phyloP scores from a whole-genome alignment of 2,329 filamentous ascomycete species.

The Claviceps pusilla region DNA sequence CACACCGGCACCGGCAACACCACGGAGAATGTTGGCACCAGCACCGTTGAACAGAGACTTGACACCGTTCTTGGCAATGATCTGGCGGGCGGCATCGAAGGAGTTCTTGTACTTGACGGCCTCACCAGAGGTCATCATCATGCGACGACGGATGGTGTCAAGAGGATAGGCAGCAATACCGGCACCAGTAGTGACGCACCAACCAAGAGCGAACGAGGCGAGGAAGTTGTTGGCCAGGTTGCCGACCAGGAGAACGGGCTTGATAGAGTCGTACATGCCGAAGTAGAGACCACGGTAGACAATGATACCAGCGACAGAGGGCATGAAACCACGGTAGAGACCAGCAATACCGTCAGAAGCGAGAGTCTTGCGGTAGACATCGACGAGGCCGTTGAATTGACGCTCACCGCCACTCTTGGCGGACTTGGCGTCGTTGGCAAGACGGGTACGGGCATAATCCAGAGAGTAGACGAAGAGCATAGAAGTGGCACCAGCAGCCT shows the following conservation, averaged over 20 bases:
- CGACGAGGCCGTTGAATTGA: conserved; percentile 99
- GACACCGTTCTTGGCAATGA: conserved; percentile 93
- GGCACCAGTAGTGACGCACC: conserved; percentile 98
- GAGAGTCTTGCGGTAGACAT: conserved; percentile 99
- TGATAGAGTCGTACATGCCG: conserved; percentile 99
- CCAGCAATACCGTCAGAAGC: conserved; percentile 95
- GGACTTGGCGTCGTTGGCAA: conserved; percentile 99
- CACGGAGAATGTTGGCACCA: conserved; percentile 99
- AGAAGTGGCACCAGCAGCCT: conserved; percentile 97
- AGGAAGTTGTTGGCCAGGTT: conserved; percentile 95
- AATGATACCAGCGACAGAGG: conserved; percentile 95
- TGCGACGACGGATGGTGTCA: conserved; percentile 99
- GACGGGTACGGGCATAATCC: conserved; percentile 99
- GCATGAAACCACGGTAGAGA: conserved; percentile 99
- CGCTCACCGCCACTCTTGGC: conserved; percentile 93
- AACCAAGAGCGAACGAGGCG: conserved; percentile 96
- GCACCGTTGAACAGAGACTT: conserved; percentile 99
- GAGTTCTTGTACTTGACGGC: conserved; percentile 99
- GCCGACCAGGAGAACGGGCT: conserved; percentile 92
- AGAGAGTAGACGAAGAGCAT: conserved; percentile 99
- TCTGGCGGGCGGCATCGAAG: conserved; percentile 88
- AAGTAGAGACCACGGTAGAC: conserved; percentile 99
- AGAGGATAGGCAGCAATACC: conserved; percentile 99
- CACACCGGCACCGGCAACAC: conserved; percentile 99
- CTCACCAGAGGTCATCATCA: conserved; percentile 98